A percentile compares a stretch with the other conserved stretches of the same genome.
Evolutionary conservation across 1,284 basidiomycete species (phyloP).

Genomic region (Apiotrichum laibachii): DNA sequence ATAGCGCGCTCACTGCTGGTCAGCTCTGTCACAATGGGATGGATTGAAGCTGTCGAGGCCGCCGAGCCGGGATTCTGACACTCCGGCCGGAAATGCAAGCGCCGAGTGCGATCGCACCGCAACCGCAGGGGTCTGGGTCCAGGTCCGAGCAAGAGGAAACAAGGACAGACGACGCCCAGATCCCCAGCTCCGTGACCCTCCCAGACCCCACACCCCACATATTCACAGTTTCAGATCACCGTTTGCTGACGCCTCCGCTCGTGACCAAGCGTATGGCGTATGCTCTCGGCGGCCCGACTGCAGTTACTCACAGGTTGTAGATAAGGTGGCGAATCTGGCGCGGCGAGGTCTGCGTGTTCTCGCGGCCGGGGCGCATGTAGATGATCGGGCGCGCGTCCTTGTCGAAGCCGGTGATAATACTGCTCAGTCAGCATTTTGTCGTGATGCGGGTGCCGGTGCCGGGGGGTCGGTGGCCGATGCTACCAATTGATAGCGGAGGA

Average conservation of each 20-base stretch:
- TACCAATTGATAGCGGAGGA: no score
- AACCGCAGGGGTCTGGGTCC: no score
- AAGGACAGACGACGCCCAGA: no score
- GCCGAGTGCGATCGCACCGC: no score
- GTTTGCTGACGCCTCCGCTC: no score
- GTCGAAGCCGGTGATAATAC: constrained; percentile 77
- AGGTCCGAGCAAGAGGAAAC: no score
- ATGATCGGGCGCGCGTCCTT: constrained; percentile 74
- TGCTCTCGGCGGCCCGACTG: not conserved
- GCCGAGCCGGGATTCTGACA: no score
- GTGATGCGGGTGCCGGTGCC: no score
- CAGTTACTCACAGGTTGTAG: constrained; percentile 63
- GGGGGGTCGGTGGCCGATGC: not conserved
- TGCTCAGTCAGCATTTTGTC: constrained; percentile 37
- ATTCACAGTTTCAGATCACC: not conserved
- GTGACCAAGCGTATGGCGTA: no score
- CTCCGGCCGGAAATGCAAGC: no score
- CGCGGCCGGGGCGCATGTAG: constrained; percentile 77
- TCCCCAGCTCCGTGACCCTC: no score
- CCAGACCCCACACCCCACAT: no score
- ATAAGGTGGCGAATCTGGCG: constrained; percentile 78
- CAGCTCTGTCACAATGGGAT: constrained; percentile 12
- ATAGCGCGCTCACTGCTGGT: constrained; percentile 72
- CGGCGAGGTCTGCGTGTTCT: constrained; percentile 71
- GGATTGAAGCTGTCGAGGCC: not conserved